Evolutionary conservation across 2,329 filamentous ascomycete species (phyloP).

Genomic region (Trichoderma asperellum): DNA sequence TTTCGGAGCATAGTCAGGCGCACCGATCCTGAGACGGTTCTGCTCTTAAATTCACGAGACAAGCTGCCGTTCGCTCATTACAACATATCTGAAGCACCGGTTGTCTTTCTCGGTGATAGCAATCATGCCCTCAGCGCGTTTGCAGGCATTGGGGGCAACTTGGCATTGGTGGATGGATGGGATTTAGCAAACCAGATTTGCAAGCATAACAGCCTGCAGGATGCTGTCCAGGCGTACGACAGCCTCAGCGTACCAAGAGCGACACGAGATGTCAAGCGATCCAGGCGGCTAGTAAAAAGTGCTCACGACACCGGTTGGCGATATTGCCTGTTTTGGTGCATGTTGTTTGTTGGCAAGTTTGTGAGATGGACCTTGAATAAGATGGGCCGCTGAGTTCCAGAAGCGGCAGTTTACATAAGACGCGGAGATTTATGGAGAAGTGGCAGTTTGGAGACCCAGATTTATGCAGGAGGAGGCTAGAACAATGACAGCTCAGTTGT

Average conservation of each 20-base stretch:
- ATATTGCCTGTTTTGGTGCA: slow-evolving; percentile 31
- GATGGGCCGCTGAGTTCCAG: slow-evolving; percentile 2
- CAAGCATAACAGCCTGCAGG: slow-evolving; percentile 33
- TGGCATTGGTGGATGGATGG: slow-evolving; percentile 53
- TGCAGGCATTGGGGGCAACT: slow-evolving; percentile 53
- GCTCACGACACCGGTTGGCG: slow-evolving; percentile 28
- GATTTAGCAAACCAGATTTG: slow-evolving; percentile 51
- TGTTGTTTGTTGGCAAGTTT: slow-evolving; percentile 31
- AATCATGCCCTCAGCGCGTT: slow-evolving; percentile 57
- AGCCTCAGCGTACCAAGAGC: slow-evolving; percentile 41
- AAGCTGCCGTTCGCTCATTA: slow-evolving; percentile 50
- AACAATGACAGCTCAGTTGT: neutral
- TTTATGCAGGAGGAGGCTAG: slow-evolving; percentile 2
- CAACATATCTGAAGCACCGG: slow-evolving; percentile 32
- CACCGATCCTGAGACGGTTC: slow-evolving; percentile 44
- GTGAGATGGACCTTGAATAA: slow-evolving; percentile 33
- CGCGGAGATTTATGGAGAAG: neutral
- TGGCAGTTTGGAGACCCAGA: neutral
- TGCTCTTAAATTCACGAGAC: slow-evolving; percentile 44
- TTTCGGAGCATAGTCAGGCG: slow-evolving; percentile 46
- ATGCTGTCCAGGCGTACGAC: slow-evolving; percentile 42
- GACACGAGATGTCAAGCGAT: slow-evolving; percentile 32
- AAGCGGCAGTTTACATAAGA: neutral
- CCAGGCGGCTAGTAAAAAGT: slow-evolving; percentile 30
- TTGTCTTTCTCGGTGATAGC: slow-evolving; percentile 54